phyloP scores from a whole-genome alignment of 148 eudicot species.

The Mesembryanthemum crystallinum region DNA sequence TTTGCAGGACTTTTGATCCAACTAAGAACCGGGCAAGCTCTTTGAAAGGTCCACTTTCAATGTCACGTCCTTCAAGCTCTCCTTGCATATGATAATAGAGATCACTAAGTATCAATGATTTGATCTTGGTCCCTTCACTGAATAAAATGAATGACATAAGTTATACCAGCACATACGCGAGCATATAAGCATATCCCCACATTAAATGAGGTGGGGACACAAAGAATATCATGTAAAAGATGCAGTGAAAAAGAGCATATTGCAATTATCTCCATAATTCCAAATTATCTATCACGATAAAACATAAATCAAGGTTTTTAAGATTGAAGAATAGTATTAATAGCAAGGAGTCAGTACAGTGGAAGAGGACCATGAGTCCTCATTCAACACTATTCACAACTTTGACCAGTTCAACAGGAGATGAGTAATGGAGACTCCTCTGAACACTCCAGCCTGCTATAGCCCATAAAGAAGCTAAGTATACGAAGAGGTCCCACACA shows the following conservation, averaged over 20 bases:
- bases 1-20: constrained; percentile 46
- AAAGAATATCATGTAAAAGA: neutral
- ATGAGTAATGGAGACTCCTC: too few relatives aligned
- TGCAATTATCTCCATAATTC: neutral
- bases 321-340: too few relatives aligned
- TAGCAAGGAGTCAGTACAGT: too few relatives aligned
- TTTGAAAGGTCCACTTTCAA: constrained; percentile 75
- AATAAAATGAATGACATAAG: constrained; percentile 17
- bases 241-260: neutral
- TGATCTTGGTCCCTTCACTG: constrained; percentile 74
- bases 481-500: too few relatives aligned
- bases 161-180: neutral
- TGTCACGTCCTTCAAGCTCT: constrained; percentile 87
- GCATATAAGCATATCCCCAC: neutral
- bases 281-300: neutral
- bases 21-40: constrained; percentile 64
- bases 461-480: too few relatives aligned
- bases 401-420: too few relatives aligned
- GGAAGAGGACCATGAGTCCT: too few relatives aligned
- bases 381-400: too few relatives aligned
- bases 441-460: too few relatives aligned
- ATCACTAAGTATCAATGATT: constrained; percentile 67
- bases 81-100: constrained; percentile 92
- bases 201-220: neutral
- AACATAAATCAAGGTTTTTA: neutral